Base-by-base conservation (phyloP, 108 stramenopile species). In the Nannochloropsis gaditana region DNA sequence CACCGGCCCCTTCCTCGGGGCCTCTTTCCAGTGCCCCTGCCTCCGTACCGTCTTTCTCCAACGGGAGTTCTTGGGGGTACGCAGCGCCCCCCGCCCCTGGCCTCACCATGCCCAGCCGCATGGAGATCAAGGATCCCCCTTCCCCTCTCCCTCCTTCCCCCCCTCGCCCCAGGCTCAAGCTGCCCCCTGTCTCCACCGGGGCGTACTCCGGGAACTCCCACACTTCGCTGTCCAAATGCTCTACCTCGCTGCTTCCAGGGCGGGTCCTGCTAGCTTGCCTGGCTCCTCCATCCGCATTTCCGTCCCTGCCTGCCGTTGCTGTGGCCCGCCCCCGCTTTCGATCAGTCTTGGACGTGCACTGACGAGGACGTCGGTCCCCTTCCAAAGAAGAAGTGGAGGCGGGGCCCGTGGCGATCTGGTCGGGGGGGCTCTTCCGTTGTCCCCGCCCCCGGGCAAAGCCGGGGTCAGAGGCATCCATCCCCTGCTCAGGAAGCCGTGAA, bases 91-190 rank as follows among this genome's bases (percentile, higher is more conserved):
- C 59, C 15, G 2, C n/a, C 59, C 59, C 59, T n/a, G 59, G 15
- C 59, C 59, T 73, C 5, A n/a, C 59, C 59, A 73, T 73, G 59
- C 59, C 59, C 59, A 73, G 59, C 59, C 59, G 59, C 59, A n/a
- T 15, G 0, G 59, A 73, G n/a, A 73, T 73, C 59, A 73, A 73
- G n/a, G 59, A 73, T 50, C 47, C 47, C 15, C 47, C 47, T 50
- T 15, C 47, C 15, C 47, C 47, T 50, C 47, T 15, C 15, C 47
- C 47, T 50, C 47, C 59, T 3, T n/a, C 59, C 2, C 59, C 59
- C n/a, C 59, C 59, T 73, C 59, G 19, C n/a, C 59, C 59, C 4
- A 73, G 59, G 59, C 59, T 73, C 59, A 73, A 73, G 59, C 59
- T 73, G 19, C 59, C 59, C n/a, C 59, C 59, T 2, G 19, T n/a